Conservation (phyloP, 495 filamentous ascomycete species). For the Penicillium desertorum region DNA sequence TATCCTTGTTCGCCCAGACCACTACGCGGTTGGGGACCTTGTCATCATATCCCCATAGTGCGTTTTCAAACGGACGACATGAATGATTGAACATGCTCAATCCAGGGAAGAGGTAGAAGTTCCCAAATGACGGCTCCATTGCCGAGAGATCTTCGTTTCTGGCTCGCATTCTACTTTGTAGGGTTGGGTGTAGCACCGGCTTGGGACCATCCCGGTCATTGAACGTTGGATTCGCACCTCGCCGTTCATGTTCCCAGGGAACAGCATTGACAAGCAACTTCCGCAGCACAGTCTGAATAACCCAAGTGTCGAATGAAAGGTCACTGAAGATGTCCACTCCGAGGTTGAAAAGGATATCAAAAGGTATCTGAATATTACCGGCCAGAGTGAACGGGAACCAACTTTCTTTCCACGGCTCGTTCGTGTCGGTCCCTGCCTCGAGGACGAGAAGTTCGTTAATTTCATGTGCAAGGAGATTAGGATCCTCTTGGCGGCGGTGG, state of each 20-base stretch:
- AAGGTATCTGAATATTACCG: slow-evolving; percentile 39
- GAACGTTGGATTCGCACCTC: slow-evolving; percentile 9
- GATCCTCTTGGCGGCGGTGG: slow-evolving; percentile 25
- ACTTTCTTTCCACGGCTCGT: slow-evolving; percentile 11
- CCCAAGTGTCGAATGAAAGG: slow-evolving; percentile 41
- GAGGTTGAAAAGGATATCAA: slow-evolving; percentile 35
- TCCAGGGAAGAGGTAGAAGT: slow-evolving; percentile 35
- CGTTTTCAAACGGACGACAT: slow-evolving; percentile 23
- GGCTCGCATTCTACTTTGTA: slow-evolving; percentile 14
- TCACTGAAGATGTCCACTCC: slow-evolving; percentile 43
- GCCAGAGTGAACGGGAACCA: slow-evolving; percentile 36
- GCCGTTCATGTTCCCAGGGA: slow-evolving; percentile 28
- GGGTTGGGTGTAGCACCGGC: slow-evolving; percentile 2
- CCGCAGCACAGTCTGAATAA: slow-evolving; percentile 33
- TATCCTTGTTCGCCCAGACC: slow-evolving; percentile 28
- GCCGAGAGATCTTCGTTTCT: slow-evolving; percentile 3
- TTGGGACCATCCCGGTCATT: slow-evolving; percentile 12
- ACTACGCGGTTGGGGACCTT: slow-evolving; percentile 32
- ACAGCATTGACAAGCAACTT: slow-evolving; percentile 34
- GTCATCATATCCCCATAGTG: slow-evolving; percentile 29
- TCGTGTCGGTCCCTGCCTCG: slow-evolving; percentile 12
- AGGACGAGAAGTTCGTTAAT: slow-evolving; percentile 36
- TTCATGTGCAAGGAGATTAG: slow-evolving; percentile 30
- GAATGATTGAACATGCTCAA: slow-evolving; percentile 38
- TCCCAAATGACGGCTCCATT: slow-evolving; percentile 25